Conservation (phyloP, 352 stramenopile species). For the Plasmopara viticola region DNA sequence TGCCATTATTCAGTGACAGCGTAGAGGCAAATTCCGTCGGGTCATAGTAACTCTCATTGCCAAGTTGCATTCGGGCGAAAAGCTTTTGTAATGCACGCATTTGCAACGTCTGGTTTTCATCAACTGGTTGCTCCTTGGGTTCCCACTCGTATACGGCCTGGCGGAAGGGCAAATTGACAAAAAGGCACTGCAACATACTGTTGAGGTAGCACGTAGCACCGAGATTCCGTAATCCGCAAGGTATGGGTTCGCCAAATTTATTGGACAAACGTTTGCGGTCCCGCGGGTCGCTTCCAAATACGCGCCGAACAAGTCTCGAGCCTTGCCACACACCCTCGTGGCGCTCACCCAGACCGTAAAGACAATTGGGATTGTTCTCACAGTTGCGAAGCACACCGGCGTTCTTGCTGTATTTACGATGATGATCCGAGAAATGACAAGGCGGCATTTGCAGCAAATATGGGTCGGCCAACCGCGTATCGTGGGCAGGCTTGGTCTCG, state of each 20-base stretch:
- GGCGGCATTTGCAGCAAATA: constrained; percentile 40
- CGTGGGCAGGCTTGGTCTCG: constrained; percentile 18
- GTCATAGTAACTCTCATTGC: constrained; percentile 63
- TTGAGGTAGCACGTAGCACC: constrained; percentile 87
- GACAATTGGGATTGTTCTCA: constrained; percentile 77
- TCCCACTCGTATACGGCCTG: constrained; percentile 75
- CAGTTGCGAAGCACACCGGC: constrained; percentile 50
- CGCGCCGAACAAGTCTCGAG: constrained; percentile 38
- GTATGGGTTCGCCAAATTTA: constrained; percentile 8
- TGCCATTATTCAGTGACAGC: constrained; percentile 68
- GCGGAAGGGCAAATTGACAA: constrained; percentile 66
- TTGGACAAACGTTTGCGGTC: constrained; percentile 27
- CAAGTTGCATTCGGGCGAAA: constrained; percentile 80
- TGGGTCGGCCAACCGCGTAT: constrained; percentile 45
- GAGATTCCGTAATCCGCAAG: constrained; percentile 75
- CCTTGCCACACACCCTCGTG: constrained; percentile 68
- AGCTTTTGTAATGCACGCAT: constrained; percentile 80
- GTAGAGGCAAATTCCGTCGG: constrained; percentile 73
- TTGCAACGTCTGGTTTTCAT: constrained; percentile 48
- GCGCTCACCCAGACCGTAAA: constrained; percentile 77
- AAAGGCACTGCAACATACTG: constrained; percentile 84
- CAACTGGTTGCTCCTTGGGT: constrained; percentile 42
- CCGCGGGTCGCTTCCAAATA: constrained; percentile 67
- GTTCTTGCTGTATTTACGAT: constrained; percentile 42
- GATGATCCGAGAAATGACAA: constrained; percentile 56